A percentile compares a stretch with the other conserved stretches of the same genome.
Conservation (phyloP, 2,329 filamentous ascomycete genomes). For the Talaromyces sp. region DNA sequence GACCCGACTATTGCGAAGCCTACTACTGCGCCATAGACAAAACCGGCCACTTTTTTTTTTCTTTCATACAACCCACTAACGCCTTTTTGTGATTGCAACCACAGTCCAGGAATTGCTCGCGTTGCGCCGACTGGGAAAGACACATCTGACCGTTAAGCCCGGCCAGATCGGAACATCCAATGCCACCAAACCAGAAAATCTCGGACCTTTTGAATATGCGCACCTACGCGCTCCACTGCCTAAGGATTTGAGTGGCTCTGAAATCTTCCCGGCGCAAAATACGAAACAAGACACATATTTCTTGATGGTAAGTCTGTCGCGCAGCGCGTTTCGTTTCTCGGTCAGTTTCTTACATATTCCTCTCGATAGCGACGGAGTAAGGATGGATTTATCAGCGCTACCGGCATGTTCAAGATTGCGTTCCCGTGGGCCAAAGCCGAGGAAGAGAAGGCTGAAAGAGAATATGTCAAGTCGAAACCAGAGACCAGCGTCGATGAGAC, state of each 20-base stretch:
- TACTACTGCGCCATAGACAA: background rate
- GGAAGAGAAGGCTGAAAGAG: constrained; percentile 58
- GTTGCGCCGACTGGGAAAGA: constrained; percentile 86
- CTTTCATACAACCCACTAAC: constrained; percentile 16
- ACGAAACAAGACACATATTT: constrained; percentile 77
- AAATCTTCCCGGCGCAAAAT: constrained; percentile 78
- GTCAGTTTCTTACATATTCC: background rate
- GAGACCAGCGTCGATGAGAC: constrained; percentile 87
- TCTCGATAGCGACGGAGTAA: constrained; percentile 56
- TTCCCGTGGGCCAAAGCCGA: constrained; percentile 61
- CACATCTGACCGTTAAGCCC: constrained; percentile 79
- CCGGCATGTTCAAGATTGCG: constrained; percentile 67
- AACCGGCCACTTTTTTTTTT: constrained; percentile 14
- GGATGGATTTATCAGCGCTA: constrained; percentile 63
- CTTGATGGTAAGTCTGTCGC: constrained; percentile 63
- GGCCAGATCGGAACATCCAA: constrained; percentile 66
- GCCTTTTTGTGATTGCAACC: constrained; percentile 8
- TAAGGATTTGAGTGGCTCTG: constrained; percentile 79
- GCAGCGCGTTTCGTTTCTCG: background rate
- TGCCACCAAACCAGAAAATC: constrained; percentile 67
- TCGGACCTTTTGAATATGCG: constrained; percentile 91
- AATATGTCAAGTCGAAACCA: constrained; percentile 75
- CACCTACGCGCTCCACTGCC: constrained; percentile 90
- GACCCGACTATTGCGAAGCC: background rate
- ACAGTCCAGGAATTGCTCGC: constrained; percentile 70